Conservation (phyloP, 352 stramenopile genomes). For the Phytophthora hibernalis region DNA sequence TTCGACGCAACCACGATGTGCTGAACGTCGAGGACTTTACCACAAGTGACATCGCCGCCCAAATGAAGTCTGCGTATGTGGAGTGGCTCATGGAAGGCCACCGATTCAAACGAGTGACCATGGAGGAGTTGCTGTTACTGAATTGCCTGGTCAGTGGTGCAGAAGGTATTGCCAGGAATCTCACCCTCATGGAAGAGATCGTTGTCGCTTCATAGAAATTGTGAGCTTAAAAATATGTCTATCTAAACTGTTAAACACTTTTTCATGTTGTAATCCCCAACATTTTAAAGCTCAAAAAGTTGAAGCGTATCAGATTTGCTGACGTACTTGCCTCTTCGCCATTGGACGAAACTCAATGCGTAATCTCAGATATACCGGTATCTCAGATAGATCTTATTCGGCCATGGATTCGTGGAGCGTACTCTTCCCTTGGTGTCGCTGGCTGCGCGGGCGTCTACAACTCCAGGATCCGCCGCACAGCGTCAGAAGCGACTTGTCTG, state of each 20-base stretch:
- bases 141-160: conserved; percentile 86
- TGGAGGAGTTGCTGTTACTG: conserved; percentile 84
- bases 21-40: conserved; percentile 85
- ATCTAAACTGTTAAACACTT: too few relatives aligned
- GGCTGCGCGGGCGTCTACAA: conserved; percentile 37
- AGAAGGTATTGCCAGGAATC: conserved; percentile 75
- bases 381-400: conserved; percentile 15
- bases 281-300: not conserved
- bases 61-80: conserved; percentile 82
- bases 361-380: too few relatives aligned
- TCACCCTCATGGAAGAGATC: conserved; percentile 82
- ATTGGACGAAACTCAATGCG: conserved; percentile 10
- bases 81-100: conserved; percentile 83
- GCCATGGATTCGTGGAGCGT: conserved; percentile 33
- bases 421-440: conserved; percentile 43
- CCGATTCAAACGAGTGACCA: conserved; percentile 77
- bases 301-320: not conserved
- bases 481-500: not conserved
- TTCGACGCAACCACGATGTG: conserved; percentile 82
- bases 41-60: conserved; percentile 66
- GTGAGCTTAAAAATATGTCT: too few relatives aligned
- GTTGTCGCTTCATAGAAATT: conserved; percentile 72
- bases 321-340: not conserved
- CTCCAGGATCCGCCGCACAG: conserved; percentile 16
- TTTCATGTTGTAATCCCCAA: too few relatives aligned